Evolutionary conservation across 164 flowering plant genomes (phyloP), one percentile per base, ranked within the genome.

Genomic region (Umbellularia californica): DNA sequence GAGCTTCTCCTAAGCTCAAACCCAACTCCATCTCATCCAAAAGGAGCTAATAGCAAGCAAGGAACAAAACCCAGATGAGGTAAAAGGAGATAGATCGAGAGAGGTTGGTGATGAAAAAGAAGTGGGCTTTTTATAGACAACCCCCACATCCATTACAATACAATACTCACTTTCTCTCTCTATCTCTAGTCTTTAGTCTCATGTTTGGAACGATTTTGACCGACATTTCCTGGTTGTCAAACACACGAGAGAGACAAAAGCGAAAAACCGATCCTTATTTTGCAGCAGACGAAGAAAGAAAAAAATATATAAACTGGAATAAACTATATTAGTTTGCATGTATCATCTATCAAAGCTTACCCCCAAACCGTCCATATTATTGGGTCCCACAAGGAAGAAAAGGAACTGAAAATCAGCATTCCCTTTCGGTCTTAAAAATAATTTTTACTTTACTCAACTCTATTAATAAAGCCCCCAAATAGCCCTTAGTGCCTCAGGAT

Each of bases 1-100:
- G 79, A n/a, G 80, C 35, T 30, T 84, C 89, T 13, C 93, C 91
- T 13, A 88, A 79, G 73, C 88, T 87, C 78, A 90, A 76, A 72
- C 86, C 94, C 52, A 90, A 79, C 87, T 90, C 92, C 94, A 90
- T 88, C 69, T 67, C 24, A 20, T 15, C 65, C 22, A 25, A 23
- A 28, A 0, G n/a, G 2, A 23, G 23, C n/a, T 2, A 60, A 60
- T 23, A 60, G 7, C n/a, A 60, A n/a, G 23, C 10, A 60, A 60
- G 67, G 24, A 11, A 64, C 67, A 22, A 28, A 63, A 24, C 33
- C 47, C 27, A 15, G 35, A 50, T 23, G 66, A 69, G 23, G 55
- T 5, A 24, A 64, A 20, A 50, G 69, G 35, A 22, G 24, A 25
- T 50, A 52, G 55, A 14, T 30, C 35, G 41, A 52, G 51, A 51